Evolutionary conservation across 2,329 filamentous ascomycete genomes (phyloP).

Genomic region (Exophiala sp.): DNA sequence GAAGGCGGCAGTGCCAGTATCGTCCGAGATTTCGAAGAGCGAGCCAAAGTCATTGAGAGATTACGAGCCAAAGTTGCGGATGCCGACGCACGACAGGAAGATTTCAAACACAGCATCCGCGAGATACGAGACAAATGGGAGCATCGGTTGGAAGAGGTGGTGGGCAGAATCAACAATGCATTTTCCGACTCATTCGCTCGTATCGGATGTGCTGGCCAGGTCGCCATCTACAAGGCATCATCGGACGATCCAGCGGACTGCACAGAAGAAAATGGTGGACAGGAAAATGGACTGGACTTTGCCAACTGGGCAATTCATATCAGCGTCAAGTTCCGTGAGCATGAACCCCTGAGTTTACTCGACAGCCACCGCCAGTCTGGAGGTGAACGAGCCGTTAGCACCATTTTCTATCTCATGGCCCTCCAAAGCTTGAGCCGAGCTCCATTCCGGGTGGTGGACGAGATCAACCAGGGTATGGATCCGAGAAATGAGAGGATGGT

Average conservation of each 20-base stretch:
- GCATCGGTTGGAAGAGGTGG: constrained; percentile 69
- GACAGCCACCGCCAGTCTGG: constrained; percentile 92
- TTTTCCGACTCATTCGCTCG: constrained; percentile 91
- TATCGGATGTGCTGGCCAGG: constrained; percentile 90
- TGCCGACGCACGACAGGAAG: constrained; percentile 51
- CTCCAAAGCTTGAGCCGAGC: constrained; percentile 88
- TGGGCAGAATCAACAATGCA: constrained; percentile 76
- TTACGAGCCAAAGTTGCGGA: constrained; percentile 40
- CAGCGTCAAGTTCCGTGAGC: constrained; percentile 86
- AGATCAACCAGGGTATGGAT: constrained; percentile 99
- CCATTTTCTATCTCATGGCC: constrained; percentile 98
- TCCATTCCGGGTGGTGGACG: constrained; percentile 95
- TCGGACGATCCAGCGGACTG: constrained; percentile 33
- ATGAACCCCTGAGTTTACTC: constrained; percentile 75
- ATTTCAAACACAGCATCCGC: constrained; percentile 54
- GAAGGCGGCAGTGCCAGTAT: constrained; percentile 60
- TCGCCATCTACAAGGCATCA: constrained; percentile 68
- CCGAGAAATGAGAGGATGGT: constrained; percentile 97
- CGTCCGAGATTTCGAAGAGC: constrained; percentile 67
- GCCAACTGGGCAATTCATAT: constrained; percentile 92
- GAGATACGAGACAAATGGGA: constrained; percentile 72
- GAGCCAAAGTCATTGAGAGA: constrained; percentile 62
- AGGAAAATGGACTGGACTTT: constrained; percentile 65
- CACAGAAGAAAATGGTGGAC: constrained; percentile 24
- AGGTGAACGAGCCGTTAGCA: constrained; percentile 91